phyloP scores from a whole-genome alignment of 2,329 filamentous ascomycete species.

The Aspergillus fumigatus region DNA sequence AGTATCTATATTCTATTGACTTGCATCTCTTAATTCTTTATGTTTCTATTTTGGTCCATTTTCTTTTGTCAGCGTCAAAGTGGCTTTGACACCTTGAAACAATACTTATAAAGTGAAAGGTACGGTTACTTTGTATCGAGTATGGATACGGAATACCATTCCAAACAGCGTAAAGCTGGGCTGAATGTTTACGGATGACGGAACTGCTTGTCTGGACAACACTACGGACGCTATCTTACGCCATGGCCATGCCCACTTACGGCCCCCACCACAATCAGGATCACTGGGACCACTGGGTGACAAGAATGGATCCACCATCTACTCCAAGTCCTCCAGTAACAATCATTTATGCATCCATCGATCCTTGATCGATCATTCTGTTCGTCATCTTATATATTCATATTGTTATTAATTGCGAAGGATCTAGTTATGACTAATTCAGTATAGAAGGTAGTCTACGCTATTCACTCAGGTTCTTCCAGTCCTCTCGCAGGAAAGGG shows the following conservation, averaged over 20 bases:
- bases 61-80: not conserved
- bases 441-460: not conserved
- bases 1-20: not conserved
- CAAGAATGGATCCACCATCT: slow-evolving; percentile 6
- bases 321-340: not conserved
- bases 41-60: not conserved
- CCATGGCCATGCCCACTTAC: slow-evolving; percentile 10
- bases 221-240: slow-evolving; percentile 5
- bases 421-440: not conserved
- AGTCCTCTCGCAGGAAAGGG: not conserved
- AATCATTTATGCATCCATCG: not conserved
- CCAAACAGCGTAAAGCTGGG: too few relatives aligned
- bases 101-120: not conserved
- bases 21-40: not conserved
- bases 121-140: not conserved
- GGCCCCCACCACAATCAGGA: slow-evolving; percentile 6
- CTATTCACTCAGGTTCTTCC: not conserved
- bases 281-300: slow-evolving; percentile 1
- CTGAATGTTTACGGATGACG: not conserved
- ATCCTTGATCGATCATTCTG: not conserved
- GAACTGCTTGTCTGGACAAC: not conserved
- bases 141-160: not conserved
- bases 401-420: not conserved
- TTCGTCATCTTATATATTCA: not conserved
- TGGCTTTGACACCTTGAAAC: not conserved